Base-by-base conservation (phyloP, 177 flowering plant species). In the Vitis hybrid region DNA sequence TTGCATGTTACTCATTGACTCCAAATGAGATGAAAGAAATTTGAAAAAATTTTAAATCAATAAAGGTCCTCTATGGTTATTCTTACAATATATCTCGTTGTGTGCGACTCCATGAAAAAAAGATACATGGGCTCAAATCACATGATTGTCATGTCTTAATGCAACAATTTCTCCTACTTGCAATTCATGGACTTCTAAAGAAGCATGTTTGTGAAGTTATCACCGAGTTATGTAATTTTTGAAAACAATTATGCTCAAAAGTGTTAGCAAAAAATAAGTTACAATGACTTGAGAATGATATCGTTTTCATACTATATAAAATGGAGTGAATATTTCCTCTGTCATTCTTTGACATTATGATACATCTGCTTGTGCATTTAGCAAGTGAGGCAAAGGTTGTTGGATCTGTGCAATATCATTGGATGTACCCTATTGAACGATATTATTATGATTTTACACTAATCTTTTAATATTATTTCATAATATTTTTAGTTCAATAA, bases 101-200 rank as follows among this genome's bases (percentile, higher is more conserved):
- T 69, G 76, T 79, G 5, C 52, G 49, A 2, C 0, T 66, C 0
- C 60, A 75, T 14, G 63, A 68, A 17, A 8, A 0, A 81, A 66
- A n/a, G 14, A 17, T 81, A 0, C 10, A 1, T 19, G 18, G 71
- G 1, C n/a, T 74, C 0, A 80, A 78, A 17, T 66, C 66, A 1
- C 75, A 76, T 64, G 75, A 81, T 21, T 70, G 48, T 45, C 80
- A 81, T 71, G 49, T 81, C 15, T 14, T 81, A 1, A 52, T 75
- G 63, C 56, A 81, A 19, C 32, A 68, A 8, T 50, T 78, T 0
- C 67, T 81, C 2, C 73, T 60, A 2, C 12, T 73, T 49, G 76
- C 72, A 10, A 5, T 70, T 3, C 50, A 70, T 1, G 52, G 66
- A 1, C 0, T 51, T 2, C 21, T 81, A 11, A 69, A 45, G 0